Base-by-base conservation (phyloP, 495 filamentous ascomycete species). In the Xylaria cubensis region DNA sequence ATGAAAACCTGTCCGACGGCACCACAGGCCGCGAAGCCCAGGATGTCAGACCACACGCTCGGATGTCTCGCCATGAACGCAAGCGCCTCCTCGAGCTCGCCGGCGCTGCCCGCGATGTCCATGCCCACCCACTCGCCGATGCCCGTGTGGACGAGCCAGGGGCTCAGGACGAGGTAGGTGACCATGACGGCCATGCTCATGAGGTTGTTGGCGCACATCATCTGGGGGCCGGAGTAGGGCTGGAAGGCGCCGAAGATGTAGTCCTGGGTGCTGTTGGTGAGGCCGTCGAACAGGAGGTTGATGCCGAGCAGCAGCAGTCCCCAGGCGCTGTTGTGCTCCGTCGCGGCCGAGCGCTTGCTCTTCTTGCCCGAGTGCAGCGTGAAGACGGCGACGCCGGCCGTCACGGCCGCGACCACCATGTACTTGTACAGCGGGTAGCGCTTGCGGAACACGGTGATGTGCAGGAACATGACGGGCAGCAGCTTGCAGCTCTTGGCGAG, bases 191-290 rank as follows among this genome's bases (percentile, higher is more conserved):
- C 72, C 0, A 93, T 95, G 51, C 87, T 90, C 74, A 98, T 89
- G 42, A 97, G 80, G 76, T 98, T 98, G 77, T 97, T 93, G n/a
- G 95, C 97, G 71, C 94, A 94, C 96, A 99, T 99, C 96, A 99
- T 98, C 88, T 98, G 97, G 64, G 95, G 94, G 2, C 97, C 97
- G 17, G 89, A 86, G 81, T 94, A 97, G 24, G 89, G 87, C 73
- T 88, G 89, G 81, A 92, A 94, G 10, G 89, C 88, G 65, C 79
- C 80, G 81, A 98, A 98, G 82, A 99, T 93, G 80, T 97, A 91
- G 81, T 99, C 96, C 85, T 99, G 96, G 39, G 94, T 97, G 64
- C 90, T 93, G 80, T 99, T 99, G 55, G 95, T 98, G 70, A 99
- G 86, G 66, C 96, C 96, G 81, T 99, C 96, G 75, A 99, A 93